A percentile compares a stretch with the other conserved stretches of the same genome.
Evolutionary conservation across 2,329 filamentous ascomycete species (phyloP).

Genomic region (Verticillium nonalfalfae): DNA sequence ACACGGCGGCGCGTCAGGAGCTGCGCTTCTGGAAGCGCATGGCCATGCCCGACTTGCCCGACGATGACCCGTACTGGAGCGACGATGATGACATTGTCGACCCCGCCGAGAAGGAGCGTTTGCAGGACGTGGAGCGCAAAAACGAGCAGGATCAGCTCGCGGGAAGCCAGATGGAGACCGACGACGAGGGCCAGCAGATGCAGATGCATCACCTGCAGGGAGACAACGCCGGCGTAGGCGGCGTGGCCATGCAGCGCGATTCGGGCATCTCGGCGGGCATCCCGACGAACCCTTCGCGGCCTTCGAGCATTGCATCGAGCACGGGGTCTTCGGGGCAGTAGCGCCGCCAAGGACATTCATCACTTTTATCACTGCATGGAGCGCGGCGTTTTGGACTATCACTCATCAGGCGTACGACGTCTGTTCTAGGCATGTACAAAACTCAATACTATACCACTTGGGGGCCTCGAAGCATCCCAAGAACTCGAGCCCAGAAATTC

Average conservation of each 20-base stretch:
- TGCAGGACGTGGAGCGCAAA: slow-evolving; percentile 42
- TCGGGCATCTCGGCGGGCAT: slow-evolving; percentile 19
- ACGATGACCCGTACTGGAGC: slow-evolving; percentile 52
- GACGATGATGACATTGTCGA: slow-evolving; percentile 61
- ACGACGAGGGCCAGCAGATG: slow-evolving; percentile 22
- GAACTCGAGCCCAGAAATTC: not conserved
- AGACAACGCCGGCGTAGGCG: slow-evolving; percentile 24
- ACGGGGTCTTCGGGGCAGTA: slow-evolving; percentile 34
- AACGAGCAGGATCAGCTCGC: slow-evolving; percentile 29
- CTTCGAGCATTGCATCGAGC: slow-evolving; percentile 33
- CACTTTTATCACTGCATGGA: not conserved
- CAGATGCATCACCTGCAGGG: slow-evolving; percentile 10
- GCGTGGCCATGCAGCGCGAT: slow-evolving; percentile 33
- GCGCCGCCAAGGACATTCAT: not conserved
- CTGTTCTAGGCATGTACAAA: not conserved
- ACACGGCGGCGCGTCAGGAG: slow-evolving; percentile 49
- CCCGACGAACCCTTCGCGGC: slow-evolving; percentile 30
- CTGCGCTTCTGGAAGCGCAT: slow-evolving; percentile 61
- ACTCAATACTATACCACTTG: not conserved
- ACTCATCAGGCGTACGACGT: not conserved
- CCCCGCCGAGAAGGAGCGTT: slow-evolving; percentile 49
- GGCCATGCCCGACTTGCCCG: slow-evolving; percentile 54
- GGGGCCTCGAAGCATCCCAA: not conserved
- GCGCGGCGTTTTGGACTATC: not conserved
- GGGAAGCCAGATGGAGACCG: slow-evolving; percentile 25